Conservation (phyloP, 352 stramenopile genomes). For the Globisporangium canariense region DNA sequence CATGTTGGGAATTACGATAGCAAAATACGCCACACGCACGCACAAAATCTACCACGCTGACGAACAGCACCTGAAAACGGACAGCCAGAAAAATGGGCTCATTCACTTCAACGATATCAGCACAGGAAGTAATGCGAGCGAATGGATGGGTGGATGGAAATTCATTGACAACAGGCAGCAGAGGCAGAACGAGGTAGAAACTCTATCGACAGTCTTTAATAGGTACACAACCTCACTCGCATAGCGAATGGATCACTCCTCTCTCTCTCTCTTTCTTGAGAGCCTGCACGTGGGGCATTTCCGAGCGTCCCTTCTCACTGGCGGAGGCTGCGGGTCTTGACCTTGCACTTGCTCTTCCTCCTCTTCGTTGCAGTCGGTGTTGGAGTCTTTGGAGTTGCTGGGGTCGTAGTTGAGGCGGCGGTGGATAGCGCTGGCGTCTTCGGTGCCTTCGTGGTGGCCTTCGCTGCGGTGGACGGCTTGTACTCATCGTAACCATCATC, state of each 20-base stretch:
- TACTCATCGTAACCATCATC: neutral
- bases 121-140: no score
- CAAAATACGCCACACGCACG: no score
- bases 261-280: neutral
- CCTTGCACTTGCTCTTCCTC: conserved; percentile 11
- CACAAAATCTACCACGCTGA: neutral
- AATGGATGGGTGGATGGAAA: no score
- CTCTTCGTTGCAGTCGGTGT: conserved; percentile 4
- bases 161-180: no score
- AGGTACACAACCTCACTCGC: no score
- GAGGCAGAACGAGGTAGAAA: no score
- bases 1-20: no score
- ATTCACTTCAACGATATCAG: no score
- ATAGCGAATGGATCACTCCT: neutral
- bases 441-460: neutral
- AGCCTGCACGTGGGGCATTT: neutral
- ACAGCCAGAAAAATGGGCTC: neutral
- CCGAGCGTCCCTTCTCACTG: neutral
- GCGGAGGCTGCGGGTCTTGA: conserved; percentile 2
- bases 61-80: neutral
- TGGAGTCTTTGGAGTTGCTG: neutral
- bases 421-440: neutral
- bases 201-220: no score
- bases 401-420: neutral
- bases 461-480: neutral